phyloP scores from a whole-genome alignment of 371 early-diverging fungal genomes.

The Basidiobolus heterosporus region DNA sequence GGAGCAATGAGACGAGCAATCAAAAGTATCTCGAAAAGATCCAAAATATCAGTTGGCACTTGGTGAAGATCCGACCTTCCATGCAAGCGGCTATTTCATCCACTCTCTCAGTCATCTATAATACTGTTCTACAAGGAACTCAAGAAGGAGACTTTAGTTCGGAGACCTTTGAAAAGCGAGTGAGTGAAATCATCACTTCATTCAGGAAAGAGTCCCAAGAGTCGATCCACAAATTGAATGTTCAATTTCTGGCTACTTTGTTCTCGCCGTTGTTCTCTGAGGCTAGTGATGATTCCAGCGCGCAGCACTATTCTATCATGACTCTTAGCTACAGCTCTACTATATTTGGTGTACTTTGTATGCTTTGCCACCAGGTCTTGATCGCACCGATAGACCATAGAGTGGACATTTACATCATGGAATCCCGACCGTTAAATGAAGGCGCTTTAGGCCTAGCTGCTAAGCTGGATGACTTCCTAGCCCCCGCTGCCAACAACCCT shows the following conservation, averaged over 20 bases:
- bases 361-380: constrained; percentile 1
- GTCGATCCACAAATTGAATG: background rate
- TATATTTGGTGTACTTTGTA: background rate
- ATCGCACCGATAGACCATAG: background rate
- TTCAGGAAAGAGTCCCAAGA: background rate
- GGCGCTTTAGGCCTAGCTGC: constrained; percentile 1
- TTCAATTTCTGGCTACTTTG: background rate
- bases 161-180: background rate
- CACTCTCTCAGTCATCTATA: background rate
- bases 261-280: background rate
- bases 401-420: constrained; percentile 2
- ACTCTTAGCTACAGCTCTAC: constrained; percentile 6
- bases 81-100: constrained; percentile 7
- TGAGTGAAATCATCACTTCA: background rate
- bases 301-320: constrained; percentile 1
- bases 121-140: background rate
- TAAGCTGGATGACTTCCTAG: background rate
- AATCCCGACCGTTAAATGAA: constrained; percentile 6
- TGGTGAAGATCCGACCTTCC: constrained; percentile 3
- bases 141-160: background rate
- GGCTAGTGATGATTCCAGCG: background rate
- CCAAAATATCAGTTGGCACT: constrained; percentile 5
- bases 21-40: background rate
- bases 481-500: background rate
- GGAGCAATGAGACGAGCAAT: background rate